Base-by-base conservation (phyloP, 2,329 filamentous ascomycete genomes). In the Exophiala lecanii-corni region DNA sequence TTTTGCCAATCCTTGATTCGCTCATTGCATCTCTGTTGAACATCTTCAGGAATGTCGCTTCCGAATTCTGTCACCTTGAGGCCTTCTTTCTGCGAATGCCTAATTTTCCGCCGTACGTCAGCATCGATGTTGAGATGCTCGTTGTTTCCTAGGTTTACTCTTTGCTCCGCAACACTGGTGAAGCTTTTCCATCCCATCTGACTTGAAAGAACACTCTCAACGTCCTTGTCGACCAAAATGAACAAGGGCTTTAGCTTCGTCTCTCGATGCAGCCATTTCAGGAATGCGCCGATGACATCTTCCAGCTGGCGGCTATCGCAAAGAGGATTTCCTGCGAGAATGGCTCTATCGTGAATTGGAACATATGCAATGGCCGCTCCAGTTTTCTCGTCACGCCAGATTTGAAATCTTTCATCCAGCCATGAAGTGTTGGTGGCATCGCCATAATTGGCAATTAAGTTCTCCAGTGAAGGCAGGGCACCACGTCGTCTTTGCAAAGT, bases 391-490 rank as follows among this genome's bases (percentile, higher is more conserved):
- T 91, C 84, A 17, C 86, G 79, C 84, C 84, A 92, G 41, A 89
- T 78, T 49, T 83, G 71, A 59, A 86, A 91, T 9, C 85, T 78
- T n/a, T 85, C 82, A 60, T 91, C 86, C 4, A 89, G 74, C 86
- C 86, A 91, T 0, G 85, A 87, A 0, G 86, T 92, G 63, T 91
- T 91, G 50, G 84, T 85, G 1, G 86, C 85, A 60, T 91, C 86
- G 50, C 86, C 86, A 55, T 92, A 92, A 64, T 91, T 92, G 60
- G 84, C 85, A 61, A 91, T 89, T 36, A 91, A 79, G 61, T 89
- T 83, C 61, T 88, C 83, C 2, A 92, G 61, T 0, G 83, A 72
- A 26, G 39, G 49, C 19, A 52, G 41, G 20, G 37, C 19, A 13
- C 47, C 46, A 17, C 45, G 41, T 10, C 21, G 31, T 26, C 86